Evolutionary conservation across 163 green algal species (phyloP).

Genomic region (Picocystis sp.): DNA sequence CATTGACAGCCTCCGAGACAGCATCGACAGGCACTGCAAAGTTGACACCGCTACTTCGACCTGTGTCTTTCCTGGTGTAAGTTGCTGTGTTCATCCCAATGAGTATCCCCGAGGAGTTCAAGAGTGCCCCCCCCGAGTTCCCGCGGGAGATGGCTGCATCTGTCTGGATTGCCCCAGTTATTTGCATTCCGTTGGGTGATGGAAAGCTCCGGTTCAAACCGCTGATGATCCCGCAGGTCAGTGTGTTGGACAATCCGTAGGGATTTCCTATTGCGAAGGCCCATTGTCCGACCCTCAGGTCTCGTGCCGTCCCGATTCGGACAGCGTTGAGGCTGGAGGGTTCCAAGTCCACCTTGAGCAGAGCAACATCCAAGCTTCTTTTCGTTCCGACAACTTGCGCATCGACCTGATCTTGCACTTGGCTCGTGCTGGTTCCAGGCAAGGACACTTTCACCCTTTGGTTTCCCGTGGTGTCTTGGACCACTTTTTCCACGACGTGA

Average conservation of each 20-base stretch:
- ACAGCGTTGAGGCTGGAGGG: neutral
- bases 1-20: neutral
- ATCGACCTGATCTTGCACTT: neutral
- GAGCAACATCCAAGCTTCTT: conserved; percentile 29
- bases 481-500: conserved; percentile 29
- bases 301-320: conserved; percentile 23
- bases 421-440: neutral
- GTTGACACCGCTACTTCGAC: conserved; percentile 43
- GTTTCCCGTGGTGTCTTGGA: conserved; percentile 16
- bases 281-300: conserved; percentile 28
- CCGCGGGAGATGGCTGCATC: conserved; percentile 41
- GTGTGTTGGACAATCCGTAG: conserved; percentile 13
- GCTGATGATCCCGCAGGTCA: conserved; percentile 20
- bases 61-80: conserved; percentile 12
- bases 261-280: conserved; percentile 16
- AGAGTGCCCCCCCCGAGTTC: conserved; percentile 42
- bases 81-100: conserved; percentile 37
- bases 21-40: conserved; percentile 45
- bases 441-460: conserved; percentile 6
- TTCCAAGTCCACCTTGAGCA: too few relatives aligned
- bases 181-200: conserved; percentile 19
- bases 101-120: conserved; percentile 38
- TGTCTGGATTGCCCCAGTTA: conserved; percentile 36
- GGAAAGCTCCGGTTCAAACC: conserved; percentile 29
- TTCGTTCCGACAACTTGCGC: conserved; percentile 15